These are phyloP conservation scores for Entomortierella lignicola DNA, from an alignment of 192 early-diverging fungal species.

Conservation along the genomic window DNA sequence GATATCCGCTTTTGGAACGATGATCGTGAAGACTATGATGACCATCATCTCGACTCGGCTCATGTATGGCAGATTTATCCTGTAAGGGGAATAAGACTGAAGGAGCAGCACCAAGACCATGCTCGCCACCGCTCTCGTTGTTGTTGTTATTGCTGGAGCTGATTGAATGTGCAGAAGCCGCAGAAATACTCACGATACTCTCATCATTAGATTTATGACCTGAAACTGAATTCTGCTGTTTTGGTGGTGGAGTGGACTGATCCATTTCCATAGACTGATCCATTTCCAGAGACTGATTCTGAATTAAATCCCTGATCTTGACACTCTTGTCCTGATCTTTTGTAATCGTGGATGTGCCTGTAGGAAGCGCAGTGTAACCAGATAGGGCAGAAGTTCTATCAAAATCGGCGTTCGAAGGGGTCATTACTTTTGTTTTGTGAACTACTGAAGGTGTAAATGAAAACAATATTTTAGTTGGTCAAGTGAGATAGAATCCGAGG, in stretches of 20 bases:
- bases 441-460: not conserved
- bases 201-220: not conserved
- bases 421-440: not conserved
- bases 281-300: not conserved
- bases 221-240: not conserved
- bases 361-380: not conserved
- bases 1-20: too few relatives aligned
- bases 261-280: not conserved
- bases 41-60: not conserved
- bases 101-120: not conserved
- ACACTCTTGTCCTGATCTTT: not conserved
- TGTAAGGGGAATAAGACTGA: not conserved
- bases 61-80: not conserved
- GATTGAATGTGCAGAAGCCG: not conserved
- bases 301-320: not conserved
- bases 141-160: not conserved
- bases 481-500: not conserved
- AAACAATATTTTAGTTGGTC: not conserved
- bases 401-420: not conserved
- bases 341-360: not conserved
- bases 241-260: slow-evolving; percentile 9
- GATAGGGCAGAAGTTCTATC: not conserved
- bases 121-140: not conserved
- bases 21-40: too few relatives aligned
- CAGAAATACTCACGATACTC: slow-evolving; percentile 2